phyloP scores from a whole-genome alignment of 116 monocot genomes.

The Iris pallida region DNA sequence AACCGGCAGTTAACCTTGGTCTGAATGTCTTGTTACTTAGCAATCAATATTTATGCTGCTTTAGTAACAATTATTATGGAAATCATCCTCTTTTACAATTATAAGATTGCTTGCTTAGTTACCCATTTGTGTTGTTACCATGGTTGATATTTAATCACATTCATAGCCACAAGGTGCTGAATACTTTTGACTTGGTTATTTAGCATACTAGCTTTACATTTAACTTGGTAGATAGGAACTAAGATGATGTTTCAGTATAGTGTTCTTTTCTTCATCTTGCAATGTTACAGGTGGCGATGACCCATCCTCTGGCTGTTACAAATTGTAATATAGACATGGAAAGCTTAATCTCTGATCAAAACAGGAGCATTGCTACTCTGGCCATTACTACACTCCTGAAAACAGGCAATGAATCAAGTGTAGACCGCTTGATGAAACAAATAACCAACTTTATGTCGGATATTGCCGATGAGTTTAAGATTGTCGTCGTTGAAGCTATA shows the following conservation, averaged over 20 bases:
- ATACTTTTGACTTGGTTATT: no score
- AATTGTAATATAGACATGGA: slow-evolving; percentile 97
- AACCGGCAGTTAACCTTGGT: no score
- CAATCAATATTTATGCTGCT: no score
- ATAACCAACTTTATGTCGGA: slow-evolving; percentile 96
- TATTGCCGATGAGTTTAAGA: slow-evolving; percentile 96
- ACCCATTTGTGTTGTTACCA: no score
- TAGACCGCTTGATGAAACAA: slow-evolving; percentile 91
- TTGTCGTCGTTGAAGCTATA: slow-evolving; percentile 94
- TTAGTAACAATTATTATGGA: no score
- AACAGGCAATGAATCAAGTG: slow-evolving; percentile 93
- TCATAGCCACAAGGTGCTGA: no score
- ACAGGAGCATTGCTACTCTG: slow-evolving; percentile 95
- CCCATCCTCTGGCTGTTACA: slow-evolving; percentile 86
- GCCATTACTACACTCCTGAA: slow-evolving; percentile 92
- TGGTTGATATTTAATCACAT: no score
- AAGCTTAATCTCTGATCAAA: slow-evolving; percentile 89
- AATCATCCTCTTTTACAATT: no score
- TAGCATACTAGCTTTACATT: no score
- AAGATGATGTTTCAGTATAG: background rate
- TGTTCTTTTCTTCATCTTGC: background rate
- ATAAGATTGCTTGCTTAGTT: no score
- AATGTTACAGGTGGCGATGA: slow-evolving; percentile 75
- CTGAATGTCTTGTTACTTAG: no score
- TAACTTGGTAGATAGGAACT: background rate